A percentile compares a stretch with the other conserved stretches of the same genome.
Conservation (phyloP, 2,329 filamentous ascomycete genomes). For the Talaromyces amestolkiae region DNA sequence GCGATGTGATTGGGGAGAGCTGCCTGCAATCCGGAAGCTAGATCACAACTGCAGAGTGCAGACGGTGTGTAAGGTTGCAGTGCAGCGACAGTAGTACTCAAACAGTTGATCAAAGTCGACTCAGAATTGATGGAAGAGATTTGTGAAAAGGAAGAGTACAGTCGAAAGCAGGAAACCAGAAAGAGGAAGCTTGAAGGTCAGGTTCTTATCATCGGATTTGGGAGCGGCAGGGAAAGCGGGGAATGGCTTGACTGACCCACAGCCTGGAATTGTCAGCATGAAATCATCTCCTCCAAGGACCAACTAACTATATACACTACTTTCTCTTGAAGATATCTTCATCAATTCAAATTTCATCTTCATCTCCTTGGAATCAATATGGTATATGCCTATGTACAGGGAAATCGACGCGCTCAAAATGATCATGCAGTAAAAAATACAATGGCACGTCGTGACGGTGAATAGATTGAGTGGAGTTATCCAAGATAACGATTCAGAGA, state of each 20-base stretch:
- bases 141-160: background rate
- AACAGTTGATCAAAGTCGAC: background rate
- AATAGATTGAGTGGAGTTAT: background rate
- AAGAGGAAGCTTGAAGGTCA: background rate
- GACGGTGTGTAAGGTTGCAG: background rate
- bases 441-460: background rate
- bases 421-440: background rate
- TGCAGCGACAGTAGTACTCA: background rate
- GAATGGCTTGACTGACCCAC: constrained; percentile 6
- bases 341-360: background rate
- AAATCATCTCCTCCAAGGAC: background rate
- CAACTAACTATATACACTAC: background rate
- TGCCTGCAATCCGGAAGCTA: constrained; percentile 9
- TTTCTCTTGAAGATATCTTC: background rate
- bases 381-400: background rate
- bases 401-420: background rate
- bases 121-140: background rate
- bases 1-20: constrained; percentile 14
- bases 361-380: background rate
- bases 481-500: constrained; percentile 2
- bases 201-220: constrained; percentile 7
- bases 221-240: constrained; percentile 1
- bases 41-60: background rate
- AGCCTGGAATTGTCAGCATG: background rate
- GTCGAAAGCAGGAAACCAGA: background rate